phyloP scores from a whole-genome alignment of 306 rosid species.

The Lotus japonicus region DNA sequence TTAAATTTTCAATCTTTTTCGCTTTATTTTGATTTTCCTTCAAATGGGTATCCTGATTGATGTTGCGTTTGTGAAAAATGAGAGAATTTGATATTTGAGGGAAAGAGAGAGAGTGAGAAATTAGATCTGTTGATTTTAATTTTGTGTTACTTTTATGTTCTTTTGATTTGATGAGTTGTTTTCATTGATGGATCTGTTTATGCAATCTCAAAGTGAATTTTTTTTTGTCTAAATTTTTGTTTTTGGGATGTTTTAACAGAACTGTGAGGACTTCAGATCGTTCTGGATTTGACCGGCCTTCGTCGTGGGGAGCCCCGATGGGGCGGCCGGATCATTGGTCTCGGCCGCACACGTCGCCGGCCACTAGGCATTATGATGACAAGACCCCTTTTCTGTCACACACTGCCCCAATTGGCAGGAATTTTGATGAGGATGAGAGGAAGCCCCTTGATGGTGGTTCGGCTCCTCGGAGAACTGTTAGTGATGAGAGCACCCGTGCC shows the following conservation, averaged over 20 bases:
- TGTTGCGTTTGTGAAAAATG: neutral
- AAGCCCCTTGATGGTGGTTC: conserved; percentile 82
- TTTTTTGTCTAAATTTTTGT: neutral
- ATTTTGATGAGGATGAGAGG: conserved; percentile 96
- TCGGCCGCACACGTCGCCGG: conserved; percentile 82
- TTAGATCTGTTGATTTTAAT: conserved; percentile 24
- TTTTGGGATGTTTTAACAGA: conserved; percentile 30
- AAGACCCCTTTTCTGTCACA: conserved; percentile 62
- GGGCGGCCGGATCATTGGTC: conserved; percentile 77
- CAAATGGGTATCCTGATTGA: neutral
- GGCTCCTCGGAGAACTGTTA: conserved; percentile 54
- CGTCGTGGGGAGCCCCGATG: conserved; percentile 63
- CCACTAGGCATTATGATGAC: conserved; percentile 73
- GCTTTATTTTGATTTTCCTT: neutral
- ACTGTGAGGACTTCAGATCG: conserved; percentile 70
- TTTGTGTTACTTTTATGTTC: neutral
- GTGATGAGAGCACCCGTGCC: conserved; percentile 63
- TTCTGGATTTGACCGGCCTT: conserved; percentile 57
- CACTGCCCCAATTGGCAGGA: conserved; percentile 71
- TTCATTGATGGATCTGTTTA: conserved; percentile 24
- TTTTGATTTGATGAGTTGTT: neutral
- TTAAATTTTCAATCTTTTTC: neutral
- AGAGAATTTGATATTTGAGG: neutral
- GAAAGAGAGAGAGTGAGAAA: neutral
- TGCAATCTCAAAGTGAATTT: neutral